These are phyloP conservation scores for Eleusine indica DNA, from an alignment of 176 grass and related monocot species.

Conservation along the genomic window DNA sequence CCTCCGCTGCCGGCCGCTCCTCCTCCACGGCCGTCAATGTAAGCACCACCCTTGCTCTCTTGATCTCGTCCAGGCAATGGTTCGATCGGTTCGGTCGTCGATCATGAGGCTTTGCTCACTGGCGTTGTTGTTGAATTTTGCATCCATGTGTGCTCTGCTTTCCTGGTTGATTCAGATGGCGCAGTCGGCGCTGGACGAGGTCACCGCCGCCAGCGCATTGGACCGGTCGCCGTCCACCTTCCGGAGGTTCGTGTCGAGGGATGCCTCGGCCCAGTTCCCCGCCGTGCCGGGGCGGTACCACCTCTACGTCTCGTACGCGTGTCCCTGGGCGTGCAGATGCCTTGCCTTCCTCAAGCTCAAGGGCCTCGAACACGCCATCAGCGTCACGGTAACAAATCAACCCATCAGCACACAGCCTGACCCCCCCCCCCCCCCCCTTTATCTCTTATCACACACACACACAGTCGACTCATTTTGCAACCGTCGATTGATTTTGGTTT, in stretches of 20 bases:
- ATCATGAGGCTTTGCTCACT: neutral
- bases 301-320: conserved; percentile 94
- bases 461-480: neutral
- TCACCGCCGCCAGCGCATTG: conserved; percentile 68
- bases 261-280: conserved; percentile 64
- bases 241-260: conserved; percentile 74
- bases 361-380: conserved; percentile 74
- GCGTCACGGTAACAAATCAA: conserved; percentile 55
- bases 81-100: no score
- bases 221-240: conserved; percentile 77
- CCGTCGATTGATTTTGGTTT: neutral
- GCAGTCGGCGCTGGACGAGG: conserved; percentile 74
- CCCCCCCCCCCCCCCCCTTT: no score
- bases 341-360: conserved; percentile 92
- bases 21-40: neutral
- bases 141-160: conserved; percentile 36
- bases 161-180: conserved; percentile 59
- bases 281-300: conserved; percentile 85
- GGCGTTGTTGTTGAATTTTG: neutral
- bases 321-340: conserved; percentile 92
- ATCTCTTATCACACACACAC: neutral
- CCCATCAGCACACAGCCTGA: neutral
- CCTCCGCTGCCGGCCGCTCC: neutral
- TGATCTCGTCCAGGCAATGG: no score
- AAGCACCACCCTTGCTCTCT: neutral